Percentiles rank a stretch among this genome's conserved stretches.
These are phyloP conservation scores for Mortierella polycephala DNA, from an alignment of 371 early-diverging fungal genomes.

Conservation along the genomic window DNA sequence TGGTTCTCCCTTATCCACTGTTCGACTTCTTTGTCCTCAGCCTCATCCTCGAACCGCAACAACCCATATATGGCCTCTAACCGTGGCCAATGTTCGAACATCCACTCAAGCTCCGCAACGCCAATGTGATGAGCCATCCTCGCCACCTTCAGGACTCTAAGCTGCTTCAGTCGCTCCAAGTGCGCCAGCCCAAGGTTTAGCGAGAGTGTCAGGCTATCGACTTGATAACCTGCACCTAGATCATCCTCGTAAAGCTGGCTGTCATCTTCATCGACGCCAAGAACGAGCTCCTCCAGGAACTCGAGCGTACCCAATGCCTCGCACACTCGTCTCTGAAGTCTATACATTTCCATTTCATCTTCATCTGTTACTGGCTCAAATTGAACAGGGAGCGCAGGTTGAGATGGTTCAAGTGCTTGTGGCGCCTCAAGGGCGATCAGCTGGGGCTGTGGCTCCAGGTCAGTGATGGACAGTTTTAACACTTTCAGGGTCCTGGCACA, in stretches of 20 bases:
- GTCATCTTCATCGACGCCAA: no score
- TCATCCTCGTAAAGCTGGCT: neutral
- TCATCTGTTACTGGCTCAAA: no score
- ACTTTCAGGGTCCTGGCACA: no score
- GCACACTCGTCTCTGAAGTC: no score
- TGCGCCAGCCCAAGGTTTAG: neutral
- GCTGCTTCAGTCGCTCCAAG: neutral
- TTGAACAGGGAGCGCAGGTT: no score
- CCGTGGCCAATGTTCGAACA: constrained; percentile 3
- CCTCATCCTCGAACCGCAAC: neutral
- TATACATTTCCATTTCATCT: no score
- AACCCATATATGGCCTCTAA: neutral
- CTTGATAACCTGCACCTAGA: neutral
- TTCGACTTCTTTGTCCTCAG: neutral
- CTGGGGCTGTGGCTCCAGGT: no score
- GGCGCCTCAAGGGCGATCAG: no score
- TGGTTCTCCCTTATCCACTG: neutral
- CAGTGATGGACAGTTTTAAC: no score
- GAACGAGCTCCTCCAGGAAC: no score
- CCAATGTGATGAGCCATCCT: neutral
- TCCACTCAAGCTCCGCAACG: constrained; percentile 1
- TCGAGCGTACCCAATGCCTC: no score
- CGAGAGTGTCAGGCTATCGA: neutral
- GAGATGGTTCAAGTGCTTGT: no score
- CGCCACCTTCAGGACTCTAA: constrained; percentile 4